A percentile compares a stretch with the other conserved stretches of the same genome.
phyloP scores from a whole-genome alignment of 768 basidiomycete species.

The Tricholoma furcatifolium region DNA sequence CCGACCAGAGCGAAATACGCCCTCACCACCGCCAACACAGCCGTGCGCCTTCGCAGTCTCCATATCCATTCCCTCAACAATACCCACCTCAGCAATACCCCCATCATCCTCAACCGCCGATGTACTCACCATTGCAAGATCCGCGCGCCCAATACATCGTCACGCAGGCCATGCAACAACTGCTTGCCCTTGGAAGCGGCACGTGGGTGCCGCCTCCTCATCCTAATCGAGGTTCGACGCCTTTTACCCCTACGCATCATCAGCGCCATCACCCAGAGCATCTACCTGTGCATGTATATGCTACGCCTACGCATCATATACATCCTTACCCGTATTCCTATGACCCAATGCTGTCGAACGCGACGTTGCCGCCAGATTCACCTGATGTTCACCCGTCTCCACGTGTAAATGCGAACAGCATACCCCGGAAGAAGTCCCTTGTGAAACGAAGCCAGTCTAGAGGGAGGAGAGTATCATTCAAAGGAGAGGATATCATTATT shows the following conservation, averaged over 20 bases:
- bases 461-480: constrained; percentile 59
- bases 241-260: constrained; percentile 29
- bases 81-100: constrained; percentile 19
- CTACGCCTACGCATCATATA: constrained; percentile 37
- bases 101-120: constrained; percentile 19
- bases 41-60: constrained; percentile 16
- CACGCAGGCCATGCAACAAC: constrained; percentile 42
- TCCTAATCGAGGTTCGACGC: constrained; percentile 16
- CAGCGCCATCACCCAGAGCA: constrained; percentile 21
- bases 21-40: constrained; percentile 5
- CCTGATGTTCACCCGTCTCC: constrained; percentile 41
- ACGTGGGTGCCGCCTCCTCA: constrained; percentile 26
- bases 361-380: constrained; percentile 53
- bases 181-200: constrained; percentile 27
- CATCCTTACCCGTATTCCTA: constrained; percentile 38
- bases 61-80: constrained; percentile 22
- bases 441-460: constrained; percentile 51
- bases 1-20: constrained; percentile 2
- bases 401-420: constrained; percentile 20
- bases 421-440: constrained; percentile 30
- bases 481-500: constrained; percentile 27
- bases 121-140: constrained; percentile 34
- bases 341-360: constrained; percentile 44
- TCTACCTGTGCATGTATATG: constrained; percentile 23
- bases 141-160: constrained; percentile 42